A percentile compares a stretch with the other conserved stretches of the same genome.
Conservation (phyloP, 345 rosid species). For the Lumnitzera littorea region DNA sequence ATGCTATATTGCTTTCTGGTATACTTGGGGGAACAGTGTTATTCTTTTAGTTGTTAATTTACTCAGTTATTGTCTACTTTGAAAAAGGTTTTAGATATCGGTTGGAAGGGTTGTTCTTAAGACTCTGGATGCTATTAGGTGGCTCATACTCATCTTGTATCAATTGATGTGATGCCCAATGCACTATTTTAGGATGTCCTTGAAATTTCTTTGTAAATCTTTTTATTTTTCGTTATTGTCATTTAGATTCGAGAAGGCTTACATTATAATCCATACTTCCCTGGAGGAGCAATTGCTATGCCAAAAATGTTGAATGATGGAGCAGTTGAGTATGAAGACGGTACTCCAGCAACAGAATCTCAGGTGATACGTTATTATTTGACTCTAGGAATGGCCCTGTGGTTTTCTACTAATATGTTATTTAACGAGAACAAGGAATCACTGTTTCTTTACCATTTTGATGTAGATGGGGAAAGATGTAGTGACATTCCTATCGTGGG, state of each 20-base stretch:
- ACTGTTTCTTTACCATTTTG: background rate
- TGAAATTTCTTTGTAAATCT: background rate
- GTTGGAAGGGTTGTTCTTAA: too few species aligned
- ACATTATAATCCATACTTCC: conserved; percentile 96
- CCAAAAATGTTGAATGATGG: conserved; percentile 96
- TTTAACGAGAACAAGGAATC: background rate
- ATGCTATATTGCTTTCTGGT: background rate
- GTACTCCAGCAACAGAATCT: conserved; percentile 96
- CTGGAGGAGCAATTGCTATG: conserved; percentile 99
- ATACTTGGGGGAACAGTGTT: background rate
- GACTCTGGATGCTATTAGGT: too few species aligned
- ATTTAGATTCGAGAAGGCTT: conserved; percentile 85
- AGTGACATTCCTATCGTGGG: conserved; percentile 87
- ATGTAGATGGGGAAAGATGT: conserved; percentile 99
- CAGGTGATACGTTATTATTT: conserved; percentile 40
- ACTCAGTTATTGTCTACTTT: too few species aligned
- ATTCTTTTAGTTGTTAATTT: too few species aligned
- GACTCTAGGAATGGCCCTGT: too few species aligned
- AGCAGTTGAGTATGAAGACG: conserved; percentile 98
- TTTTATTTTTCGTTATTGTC: background rate
- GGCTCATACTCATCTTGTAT: too few species aligned
- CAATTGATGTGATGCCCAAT: too few species aligned
- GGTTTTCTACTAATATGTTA: too few species aligned
- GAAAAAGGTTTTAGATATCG: too few species aligned
- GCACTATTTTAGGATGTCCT: too few species aligned